These are phyloP conservation scores for Nannizzia gypsea DNA, from an alignment of 2,329 filamentous ascomycete species.

Conservation along the genomic window DNA sequence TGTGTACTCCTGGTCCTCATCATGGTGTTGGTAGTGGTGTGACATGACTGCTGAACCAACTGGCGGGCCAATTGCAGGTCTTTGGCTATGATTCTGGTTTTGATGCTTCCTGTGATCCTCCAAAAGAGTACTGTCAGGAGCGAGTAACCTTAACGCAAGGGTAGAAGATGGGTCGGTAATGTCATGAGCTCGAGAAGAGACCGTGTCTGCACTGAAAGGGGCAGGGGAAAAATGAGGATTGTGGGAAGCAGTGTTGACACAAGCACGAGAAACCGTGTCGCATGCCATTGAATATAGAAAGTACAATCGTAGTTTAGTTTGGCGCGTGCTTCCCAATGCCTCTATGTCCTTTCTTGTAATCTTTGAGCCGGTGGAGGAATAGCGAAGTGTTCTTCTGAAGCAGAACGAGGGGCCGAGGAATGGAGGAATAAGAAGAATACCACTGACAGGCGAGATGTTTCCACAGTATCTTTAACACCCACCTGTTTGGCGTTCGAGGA, in stretches of 20 bases:
- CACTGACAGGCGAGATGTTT: slow-evolving; percentile 1
- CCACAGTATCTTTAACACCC: background rate
- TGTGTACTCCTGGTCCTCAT: slow-evolving; percentile 18
- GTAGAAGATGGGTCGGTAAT: background rate
- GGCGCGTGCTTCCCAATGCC: background rate
- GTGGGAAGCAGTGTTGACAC: background rate
- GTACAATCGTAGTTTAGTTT: background rate
- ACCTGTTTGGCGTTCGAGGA: background rate
- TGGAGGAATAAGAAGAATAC: slow-evolving; percentile 1
- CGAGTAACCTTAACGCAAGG: background rate
- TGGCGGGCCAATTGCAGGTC: background rate
- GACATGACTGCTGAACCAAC: slow-evolving; percentile 17
- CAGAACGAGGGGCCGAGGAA: background rate
- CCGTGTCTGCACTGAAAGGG: slow-evolving; percentile 1
- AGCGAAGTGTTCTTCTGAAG: background rate
- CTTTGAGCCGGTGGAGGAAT: background rate
- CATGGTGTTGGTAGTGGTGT: slow-evolving; percentile 18
- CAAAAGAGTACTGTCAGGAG: slow-evolving; percentile 1
- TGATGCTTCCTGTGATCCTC: slow-evolving; percentile 4
- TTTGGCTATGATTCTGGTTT: background rate
- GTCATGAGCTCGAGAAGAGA: slow-evolving; percentile 1
- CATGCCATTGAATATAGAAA: slow-evolving; percentile 2
- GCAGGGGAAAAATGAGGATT: background rate
- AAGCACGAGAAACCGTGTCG: background rate
- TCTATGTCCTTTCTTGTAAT: background rate